Evolutionary conservation across 2,329 filamentous ascomycete genomes (phyloP).

Genomic region (Chalaropsis ovoidea): DNA sequence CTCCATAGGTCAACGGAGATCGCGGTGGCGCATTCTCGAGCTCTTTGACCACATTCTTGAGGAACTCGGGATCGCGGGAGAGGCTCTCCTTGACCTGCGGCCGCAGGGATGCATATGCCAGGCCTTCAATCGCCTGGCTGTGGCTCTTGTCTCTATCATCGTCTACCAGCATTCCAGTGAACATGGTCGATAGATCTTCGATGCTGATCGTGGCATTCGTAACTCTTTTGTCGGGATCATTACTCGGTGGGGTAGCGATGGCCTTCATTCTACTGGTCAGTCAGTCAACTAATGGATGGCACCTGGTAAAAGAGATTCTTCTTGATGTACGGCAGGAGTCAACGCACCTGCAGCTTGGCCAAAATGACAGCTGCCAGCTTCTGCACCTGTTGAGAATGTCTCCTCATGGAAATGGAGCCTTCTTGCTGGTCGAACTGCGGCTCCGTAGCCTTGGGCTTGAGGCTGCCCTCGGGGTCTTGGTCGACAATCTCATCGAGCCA

Average conservation of each 20-base stretch:
- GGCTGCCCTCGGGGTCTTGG: slow-evolving; percentile 51
- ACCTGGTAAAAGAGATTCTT: slow-evolving; percentile 23
- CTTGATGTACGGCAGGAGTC: slow-evolving; percentile 1
- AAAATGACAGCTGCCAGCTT: slow-evolving; percentile 63
- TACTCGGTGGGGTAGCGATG: slow-evolving; percentile 38
- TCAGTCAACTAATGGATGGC: slow-evolving; percentile 34
- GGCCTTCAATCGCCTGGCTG: slow-evolving; percentile 68
- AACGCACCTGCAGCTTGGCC: slow-evolving; percentile 55
- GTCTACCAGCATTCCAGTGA: slow-evolving; percentile 56
- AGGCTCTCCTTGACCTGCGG: slow-evolving; percentile 76
- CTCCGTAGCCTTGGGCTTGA: slow-evolving; percentile 34
- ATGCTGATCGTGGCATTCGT: slow-evolving; percentile 50
- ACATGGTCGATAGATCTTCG: slow-evolving; percentile 54
- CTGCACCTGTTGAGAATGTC: slow-evolving; percentile 52
- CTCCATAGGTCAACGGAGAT: slow-evolving; percentile 70
- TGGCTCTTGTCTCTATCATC: slow-evolving; percentile 31
- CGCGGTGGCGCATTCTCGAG: slow-evolving; percentile 50
- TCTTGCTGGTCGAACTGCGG: slow-evolving; percentile 49
- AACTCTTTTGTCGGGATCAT: slow-evolving; percentile 38
- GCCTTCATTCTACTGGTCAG: slow-evolving; percentile 41
- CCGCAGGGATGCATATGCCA: slow-evolving; percentile 84
- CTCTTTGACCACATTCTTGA: slow-evolving; percentile 58
- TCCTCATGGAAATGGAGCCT: slow-evolving; percentile 50
- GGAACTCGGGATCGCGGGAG: slow-evolving; percentile 54
- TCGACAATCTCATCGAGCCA: slow-evolving; percentile 81